Base-by-base conservation (phyloP, 2,329 filamentous ascomycete genomes). In the Colletotrichum incanum region DNA sequence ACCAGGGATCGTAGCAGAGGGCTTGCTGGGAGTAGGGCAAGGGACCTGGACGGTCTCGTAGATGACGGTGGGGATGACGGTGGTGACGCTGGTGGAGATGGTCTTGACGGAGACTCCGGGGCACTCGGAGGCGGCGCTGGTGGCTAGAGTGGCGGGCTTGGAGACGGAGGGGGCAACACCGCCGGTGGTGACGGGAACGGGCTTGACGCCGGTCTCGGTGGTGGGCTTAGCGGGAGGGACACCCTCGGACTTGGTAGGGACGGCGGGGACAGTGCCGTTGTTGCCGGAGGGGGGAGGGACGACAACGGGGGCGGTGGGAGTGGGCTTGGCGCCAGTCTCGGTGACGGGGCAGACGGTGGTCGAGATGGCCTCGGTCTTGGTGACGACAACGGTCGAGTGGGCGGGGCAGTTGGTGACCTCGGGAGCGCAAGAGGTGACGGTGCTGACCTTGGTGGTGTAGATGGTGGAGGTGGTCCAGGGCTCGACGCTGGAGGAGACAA, bases 371-470 rank as follows among this genome's bases (percentile, higher is more conserved):
- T 83, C 76, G 76, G 80, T 82, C 74, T 82, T 77, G 74, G 81
- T 83, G 74, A 79, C 76, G 73, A 83, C 79, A 65, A 76, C 76
- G 77, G 82, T 85, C 63, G 80, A 81, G 75, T 79, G 75, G 73
- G 82, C 84, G 67, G 87, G 88, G 88, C 91, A 93, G 89, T 92
- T 79, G 81, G 88, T 87, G 78, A 92, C 89, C 73, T 86, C 85
- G 61, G 89, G 84, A 71, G 82, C 86, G 86, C 90, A 92, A 73
- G 86, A 86, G 80, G 88, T 91, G 86, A 92, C 84, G 82, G 90
- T 92, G 77, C 88, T 82, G 78, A 89, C 82, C 80, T 87, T 83
- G 78, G 89, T 91, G 81, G 84, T 81, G 86, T 87, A 90, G 83
- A 89, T 84, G 79, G 88, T 86, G 64, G 81, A 82, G 76, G 84